A percentile compares a stretch with the other conserved stretches of the same genome.
These are phyloP conservation scores for Phaeotremella fagi DNA, from an alignment of 768 basidiomycete genomes.

Conservation along the genomic window DNA sequence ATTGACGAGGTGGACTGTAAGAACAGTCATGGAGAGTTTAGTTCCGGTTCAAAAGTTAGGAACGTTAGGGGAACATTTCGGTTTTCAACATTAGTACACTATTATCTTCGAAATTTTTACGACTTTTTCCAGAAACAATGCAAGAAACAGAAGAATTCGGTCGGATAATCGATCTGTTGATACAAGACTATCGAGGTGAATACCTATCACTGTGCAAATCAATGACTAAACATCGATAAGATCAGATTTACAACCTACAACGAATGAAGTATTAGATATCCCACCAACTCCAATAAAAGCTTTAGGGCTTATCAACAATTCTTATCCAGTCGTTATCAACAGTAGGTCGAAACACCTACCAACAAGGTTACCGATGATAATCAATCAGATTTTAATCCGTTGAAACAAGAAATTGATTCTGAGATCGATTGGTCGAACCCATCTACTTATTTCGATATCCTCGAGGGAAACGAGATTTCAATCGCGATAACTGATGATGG, in stretches of 20 bases:
- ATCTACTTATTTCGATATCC: slow-evolving; percentile 50
- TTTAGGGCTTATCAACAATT: slow-evolving; percentile 61
- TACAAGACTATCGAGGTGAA: slow-evolving; percentile 27
- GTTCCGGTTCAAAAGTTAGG: no score
- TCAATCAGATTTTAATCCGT: background rate
- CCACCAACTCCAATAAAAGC: slow-evolving; percentile 69
- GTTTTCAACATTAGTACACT: no score
- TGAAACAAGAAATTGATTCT: slow-evolving; percentile 6
- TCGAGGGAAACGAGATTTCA: slow-evolving; percentile 59
- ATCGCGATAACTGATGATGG: slow-evolving; percentile 81
- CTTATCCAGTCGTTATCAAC: slow-evolving; percentile 69
- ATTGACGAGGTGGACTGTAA: no score
- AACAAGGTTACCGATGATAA: background rate
- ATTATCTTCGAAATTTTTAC: no score
- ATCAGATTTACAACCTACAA: slow-evolving; percentile 16
- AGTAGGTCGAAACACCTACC: slow-evolving; percentile 46
- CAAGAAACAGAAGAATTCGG: no score
- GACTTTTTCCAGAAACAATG: no score
- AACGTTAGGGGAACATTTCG: no score
- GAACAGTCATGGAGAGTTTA: no score
- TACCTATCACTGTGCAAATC: background rate
- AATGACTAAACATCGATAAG: background rate
- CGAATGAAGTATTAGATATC: slow-evolving; percentile 46
- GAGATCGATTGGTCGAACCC: slow-evolving; percentile 59
- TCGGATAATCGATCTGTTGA: slow-evolving; percentile 10